phyloP scores from a whole-genome alignment of 106 monocot species.

The Dendrobium catenatum region DNA sequence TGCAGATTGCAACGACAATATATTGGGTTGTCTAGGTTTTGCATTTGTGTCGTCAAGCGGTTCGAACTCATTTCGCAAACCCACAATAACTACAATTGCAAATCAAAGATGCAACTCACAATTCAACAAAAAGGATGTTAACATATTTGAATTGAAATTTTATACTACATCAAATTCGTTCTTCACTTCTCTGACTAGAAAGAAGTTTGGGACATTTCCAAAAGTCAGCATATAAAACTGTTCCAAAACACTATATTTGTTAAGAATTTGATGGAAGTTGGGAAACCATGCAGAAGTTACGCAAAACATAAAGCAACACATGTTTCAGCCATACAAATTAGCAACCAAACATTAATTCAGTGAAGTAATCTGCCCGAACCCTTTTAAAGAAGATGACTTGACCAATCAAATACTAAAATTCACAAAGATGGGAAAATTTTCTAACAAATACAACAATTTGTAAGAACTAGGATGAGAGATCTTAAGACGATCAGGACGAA shows the following conservation, averaged over 20 bases:
- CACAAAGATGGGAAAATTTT: not conserved
- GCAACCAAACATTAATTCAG: not conserved
- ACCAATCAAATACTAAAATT: not conserved
- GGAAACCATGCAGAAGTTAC: not conserved
- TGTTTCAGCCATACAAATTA: not conserved
- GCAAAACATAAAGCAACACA: not conserved
- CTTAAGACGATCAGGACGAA: no score
- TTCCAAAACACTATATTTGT: slow-evolving; percentile 6
- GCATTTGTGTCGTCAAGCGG: no score
- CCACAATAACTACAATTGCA: no score
- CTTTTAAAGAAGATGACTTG: not conserved
- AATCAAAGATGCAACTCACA: no score
- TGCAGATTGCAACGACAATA: no score
- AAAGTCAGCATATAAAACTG: slow-evolving; percentile 82
- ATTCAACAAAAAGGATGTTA: slow-evolving; percentile 54
- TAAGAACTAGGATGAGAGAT: not conserved
- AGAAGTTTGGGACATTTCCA: slow-evolving; percentile 76
- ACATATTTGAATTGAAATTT: slow-evolving; percentile 35
- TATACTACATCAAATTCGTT: slow-evolving; percentile 69
- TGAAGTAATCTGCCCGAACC: not conserved
- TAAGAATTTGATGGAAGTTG: not conserved
- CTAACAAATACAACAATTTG: not conserved
- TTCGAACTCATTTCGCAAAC: no score
- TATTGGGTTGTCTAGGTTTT: no score
- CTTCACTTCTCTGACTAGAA: slow-evolving; percentile 79